Evolutionary conservation across 495 filamentous ascomycete species (phyloP).

Genomic region (Aspergillus cavernicola): DNA sequence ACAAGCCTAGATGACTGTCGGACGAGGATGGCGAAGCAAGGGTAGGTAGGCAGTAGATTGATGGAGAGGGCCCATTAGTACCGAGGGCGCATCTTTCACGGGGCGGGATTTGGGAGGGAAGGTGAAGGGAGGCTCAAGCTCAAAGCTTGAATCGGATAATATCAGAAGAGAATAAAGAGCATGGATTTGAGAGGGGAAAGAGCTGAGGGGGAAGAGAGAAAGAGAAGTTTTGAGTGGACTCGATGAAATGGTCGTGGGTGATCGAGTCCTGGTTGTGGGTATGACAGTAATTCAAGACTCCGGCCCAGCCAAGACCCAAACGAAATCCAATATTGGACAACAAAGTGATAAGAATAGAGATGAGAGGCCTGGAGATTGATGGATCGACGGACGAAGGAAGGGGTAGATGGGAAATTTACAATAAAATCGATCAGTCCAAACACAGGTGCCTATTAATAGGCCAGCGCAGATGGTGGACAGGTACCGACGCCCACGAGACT

Average conservation of each 20-base stretch:
- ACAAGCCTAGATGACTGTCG: conserved; percentile 20
- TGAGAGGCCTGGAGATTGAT: conserved; percentile 7
- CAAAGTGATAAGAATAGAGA: background rate
- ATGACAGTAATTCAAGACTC: conserved; percentile 21
- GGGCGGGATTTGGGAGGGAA: conserved; percentile 4
- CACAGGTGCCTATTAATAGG: conserved; percentile 14
- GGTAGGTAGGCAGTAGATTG: conserved; percentile 22
- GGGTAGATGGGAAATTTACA: conserved; percentile 10
- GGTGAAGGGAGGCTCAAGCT: too few relatives aligned
- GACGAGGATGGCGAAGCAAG: conserved; percentile 25
- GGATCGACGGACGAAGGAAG: conserved; percentile 15
- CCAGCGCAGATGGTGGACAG: conserved; percentile 2
- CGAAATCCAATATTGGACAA: conserved; percentile 16
- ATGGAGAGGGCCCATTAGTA: conserved; percentile 23
- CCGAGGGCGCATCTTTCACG: conserved; percentile 21
- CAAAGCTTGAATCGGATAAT: too few relatives aligned
- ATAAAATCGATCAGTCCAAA: conserved; percentile 12
- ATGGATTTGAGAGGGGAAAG: background rate
- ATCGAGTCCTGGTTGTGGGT: conserved; percentile 21
- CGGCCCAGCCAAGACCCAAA: conserved; percentile 22
- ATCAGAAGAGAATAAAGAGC: conserved; percentile 1
- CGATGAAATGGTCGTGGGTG: conserved; percentile 11
- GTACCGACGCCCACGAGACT: background rate
- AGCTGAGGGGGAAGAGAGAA: conserved; percentile 2
- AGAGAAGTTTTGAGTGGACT: conserved; percentile 17